Percentiles rank a stretch among this genome's conserved stretches.
These are phyloP conservation scores for Aspergillus fructus DNA, from an alignment of 2,329 filamentous ascomycete species.

Conservation along the genomic window DNA sequence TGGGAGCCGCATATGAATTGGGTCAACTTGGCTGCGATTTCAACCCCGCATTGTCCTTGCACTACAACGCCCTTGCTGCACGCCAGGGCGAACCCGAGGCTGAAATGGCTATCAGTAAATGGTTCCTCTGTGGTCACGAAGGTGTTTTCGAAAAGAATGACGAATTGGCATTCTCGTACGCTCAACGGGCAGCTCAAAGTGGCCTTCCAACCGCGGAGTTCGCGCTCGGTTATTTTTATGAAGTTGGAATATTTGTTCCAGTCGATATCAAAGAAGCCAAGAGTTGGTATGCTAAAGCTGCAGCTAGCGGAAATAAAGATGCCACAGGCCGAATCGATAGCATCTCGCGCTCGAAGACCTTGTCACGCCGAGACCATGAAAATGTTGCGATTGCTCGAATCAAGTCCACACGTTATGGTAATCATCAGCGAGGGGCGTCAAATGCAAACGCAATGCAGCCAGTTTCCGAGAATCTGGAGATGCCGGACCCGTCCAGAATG, in stretches of 20 bases:
- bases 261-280: slow-evolving; percentile 79
- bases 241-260: slow-evolving; percentile 90
- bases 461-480: slow-evolving; percentile 44
- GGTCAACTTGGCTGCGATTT: slow-evolving; percentile 94
- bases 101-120: slow-evolving; percentile 94
- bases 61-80: slow-evolving; percentile 92
- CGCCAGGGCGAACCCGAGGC: slow-evolving; percentile 91
- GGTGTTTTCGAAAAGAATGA: slow-evolving; percentile 94
- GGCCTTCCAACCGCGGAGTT: slow-evolving; percentile 91
- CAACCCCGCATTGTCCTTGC: slow-evolving; percentile 84
- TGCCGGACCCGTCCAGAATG: slow-evolving; percentile 50
- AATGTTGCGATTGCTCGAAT: slow-evolving; percentile 85
- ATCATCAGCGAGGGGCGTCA: slow-evolving; percentile 46
- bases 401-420: slow-evolving; percentile 70
- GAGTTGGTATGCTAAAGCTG: slow-evolving; percentile 86
- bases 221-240: slow-evolving; percentile 94
- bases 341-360: slow-evolving; percentile 74
- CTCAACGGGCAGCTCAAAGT: slow-evolving; percentile 76
- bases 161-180: slow-evolving; percentile 86
- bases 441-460: slow-evolving; percentile 38
- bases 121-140: slow-evolving; percentile 96
- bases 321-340: slow-evolving; percentile 79
- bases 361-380: slow-evolving; percentile 91
- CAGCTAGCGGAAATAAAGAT: slow-evolving; percentile 88
- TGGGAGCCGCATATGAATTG: slow-evolving; percentile 93